Base-by-base conservation (phyloP, 495 filamentous ascomycete genomes). In the Tetracladium marchalianum region DNA sequence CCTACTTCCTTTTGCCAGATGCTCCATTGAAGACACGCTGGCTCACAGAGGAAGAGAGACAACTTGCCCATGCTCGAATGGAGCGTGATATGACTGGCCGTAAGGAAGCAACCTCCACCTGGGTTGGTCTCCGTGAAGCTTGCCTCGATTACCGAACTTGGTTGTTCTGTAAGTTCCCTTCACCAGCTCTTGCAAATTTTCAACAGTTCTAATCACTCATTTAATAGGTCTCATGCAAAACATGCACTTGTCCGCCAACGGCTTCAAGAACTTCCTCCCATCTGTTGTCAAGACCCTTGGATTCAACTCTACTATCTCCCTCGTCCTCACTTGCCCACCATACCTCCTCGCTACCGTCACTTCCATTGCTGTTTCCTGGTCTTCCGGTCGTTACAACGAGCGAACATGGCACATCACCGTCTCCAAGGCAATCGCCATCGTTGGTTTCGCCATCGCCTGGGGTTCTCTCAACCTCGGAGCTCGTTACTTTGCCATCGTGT, bases 1-100 rank as follows among this genome's bases (percentile, higher is more conserved):
- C 75, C 24, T 70, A 70, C 49, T 81, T 77, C 49, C 60, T 85
- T 15, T 62, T 90, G 13, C 85, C 85, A 13, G 81, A 90, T 59
- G 85, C 84, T 50, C 85, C 84, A 12, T 68, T 78, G n/a, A 87
- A 82, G 37, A 87, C 83, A 2, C 58, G 50, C 11, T 86, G 84
- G 82, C 66, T 89, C 11, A 77, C 68, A 1, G 73, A 82, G 39
- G 72, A 83, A 54, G 81, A 88, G 56, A 72, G 72, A 32, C 64
- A 76, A 13, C 64, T 88, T 8, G 84, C 82, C 32, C 61, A 70
- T 31, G 85, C 77, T 73, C 67, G 84, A 3, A 64, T 70, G 33
- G 50, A 56, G 7, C 52, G 38, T 2, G 65, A 68, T 32, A 66
- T 57, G 0, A 59, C 56, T 1, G 51, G 50, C n/a, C 52, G 52